Evolutionary conservation across 2,329 filamentous ascomycete species (phyloP).

Genomic region (Pestalotiopsis sp.): DNA sequence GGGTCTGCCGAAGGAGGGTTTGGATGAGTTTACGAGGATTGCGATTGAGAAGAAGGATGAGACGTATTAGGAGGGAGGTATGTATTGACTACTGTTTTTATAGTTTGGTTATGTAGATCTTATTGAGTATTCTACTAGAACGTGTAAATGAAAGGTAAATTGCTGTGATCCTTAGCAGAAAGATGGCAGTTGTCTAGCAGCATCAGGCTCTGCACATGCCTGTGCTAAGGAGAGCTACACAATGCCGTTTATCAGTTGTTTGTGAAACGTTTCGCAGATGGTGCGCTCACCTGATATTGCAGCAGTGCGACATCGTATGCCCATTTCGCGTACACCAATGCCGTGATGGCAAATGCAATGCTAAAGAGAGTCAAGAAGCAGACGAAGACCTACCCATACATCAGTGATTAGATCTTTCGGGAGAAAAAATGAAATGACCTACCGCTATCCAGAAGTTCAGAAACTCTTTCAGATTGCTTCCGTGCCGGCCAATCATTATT

Average conservation of each 20-base stretch:
- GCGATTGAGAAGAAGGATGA: neutral
- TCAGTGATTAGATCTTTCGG: too few species aligned
- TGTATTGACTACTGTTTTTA: too few species aligned
- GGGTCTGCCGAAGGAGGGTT: conserved; percentile 14
- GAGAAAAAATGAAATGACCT: too few species aligned
- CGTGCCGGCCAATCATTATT: too few species aligned
- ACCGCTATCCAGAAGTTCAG: too few species aligned
- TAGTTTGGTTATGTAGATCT: neutral
- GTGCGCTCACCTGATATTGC: neutral
- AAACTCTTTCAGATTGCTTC: too few species aligned
- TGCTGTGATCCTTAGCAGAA: neutral
- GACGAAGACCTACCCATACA: neutral
- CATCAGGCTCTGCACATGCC: neutral
- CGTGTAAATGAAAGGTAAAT: too few species aligned
- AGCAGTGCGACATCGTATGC: neutral
- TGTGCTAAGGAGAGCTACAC: neutral
- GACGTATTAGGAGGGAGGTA: neutral
- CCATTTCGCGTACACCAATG: neutral
- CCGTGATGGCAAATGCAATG: neutral
- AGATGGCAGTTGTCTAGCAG: neutral
- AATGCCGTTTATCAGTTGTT: neutral
- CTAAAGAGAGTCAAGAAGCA: neutral
- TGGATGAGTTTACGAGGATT: conserved; percentile 14
- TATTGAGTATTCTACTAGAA: neutral
- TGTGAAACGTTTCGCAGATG: neutral